Evolutionary conservation across 345 rosid genomes (phyloP), one percentile per base, ranked within the genome.

Genomic region (Reutealis trisperma): DNA sequence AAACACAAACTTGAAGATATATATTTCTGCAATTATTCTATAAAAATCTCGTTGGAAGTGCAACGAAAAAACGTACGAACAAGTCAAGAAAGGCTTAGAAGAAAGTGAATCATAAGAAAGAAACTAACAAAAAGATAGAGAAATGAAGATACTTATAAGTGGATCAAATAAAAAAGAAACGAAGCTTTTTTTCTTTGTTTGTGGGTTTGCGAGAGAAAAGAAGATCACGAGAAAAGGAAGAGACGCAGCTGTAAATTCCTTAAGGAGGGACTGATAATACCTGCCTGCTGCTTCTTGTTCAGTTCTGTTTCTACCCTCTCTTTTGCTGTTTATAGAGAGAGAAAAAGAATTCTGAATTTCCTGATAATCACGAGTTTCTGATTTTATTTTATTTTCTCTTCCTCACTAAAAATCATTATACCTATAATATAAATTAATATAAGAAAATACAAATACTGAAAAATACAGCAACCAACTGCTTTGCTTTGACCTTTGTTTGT

Each of bases 401-500:
- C 73, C 81, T 74, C 72, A 57, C 79, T 66, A 42, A 59, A 83
- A 83, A 85, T 85, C 84, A 89, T 86, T 74, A 83, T 87, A 32
- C 75, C 85, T 75, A 65, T 3, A 13, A 61, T 18, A 7, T 41
- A 32, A n/a, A n/a, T n/a, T 5, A 10, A 45, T 22, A 24, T n/a
- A 34, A 2, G 21, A 13, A 45, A 11, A 37, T 10, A 34, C 41
- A 34, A 11, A 52, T 2, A 9, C 14, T 18, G 2, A 67, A 22
- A 22, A 51, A n/a, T 14, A 54, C 63, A 67, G 34, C 61, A 75
- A 6, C 82, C 90, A 89, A 86, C 93, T 87, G 90, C 91, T 79
- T 79, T 85, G 71, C 92, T 88, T 93, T 91, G 97, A 93, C 97
- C 92, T 86, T 80, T 77, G 90, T 57, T 76, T 67, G 72, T 59